Evolutionary conservation across 2,329 filamentous ascomycete species (phyloP).

Genomic region (Sporothrix euskadiensis): DNA sequence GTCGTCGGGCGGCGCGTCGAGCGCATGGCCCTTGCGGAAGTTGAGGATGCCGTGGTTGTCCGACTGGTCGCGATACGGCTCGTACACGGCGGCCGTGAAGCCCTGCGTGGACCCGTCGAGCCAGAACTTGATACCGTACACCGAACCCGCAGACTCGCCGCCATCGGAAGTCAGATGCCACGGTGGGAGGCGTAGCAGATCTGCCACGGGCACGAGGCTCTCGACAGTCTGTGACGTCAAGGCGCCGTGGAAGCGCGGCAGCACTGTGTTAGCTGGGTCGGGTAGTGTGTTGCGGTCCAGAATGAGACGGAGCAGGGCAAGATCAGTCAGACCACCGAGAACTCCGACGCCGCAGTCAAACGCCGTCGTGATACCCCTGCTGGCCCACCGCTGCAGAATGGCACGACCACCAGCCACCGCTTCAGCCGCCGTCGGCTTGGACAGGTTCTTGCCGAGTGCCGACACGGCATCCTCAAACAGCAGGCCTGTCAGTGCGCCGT

Average conservation of each 20-base stretch:
- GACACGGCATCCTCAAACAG: slow-evolving; percentile 25
- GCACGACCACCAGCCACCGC: slow-evolving; percentile 9
- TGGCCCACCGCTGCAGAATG: slow-evolving; percentile 26
- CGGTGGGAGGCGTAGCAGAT: slow-evolving; percentile 25
- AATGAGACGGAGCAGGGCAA: slow-evolving; percentile 20
- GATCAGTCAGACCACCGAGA: slow-evolving; percentile 24
- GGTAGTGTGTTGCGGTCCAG: slow-evolving; percentile 6
- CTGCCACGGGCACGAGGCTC: slow-evolving; percentile 16
- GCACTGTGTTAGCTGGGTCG: not conserved
- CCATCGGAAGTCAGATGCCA: slow-evolving; percentile 16
- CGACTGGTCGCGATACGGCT: slow-evolving; percentile 28
- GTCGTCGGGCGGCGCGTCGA: slow-evolving; percentile 26
- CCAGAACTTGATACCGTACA: slow-evolving; percentile 31
- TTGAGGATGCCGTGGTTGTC: slow-evolving; percentile 37
- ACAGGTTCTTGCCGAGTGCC: slow-evolving; percentile 3
- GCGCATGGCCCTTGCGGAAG: slow-evolving; percentile 27
- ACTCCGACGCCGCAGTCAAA: slow-evolving; percentile 30
- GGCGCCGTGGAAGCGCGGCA: slow-evolving; percentile 27
- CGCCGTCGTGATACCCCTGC: slow-evolving; percentile 29
- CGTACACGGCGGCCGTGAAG: slow-evolving; percentile 28
- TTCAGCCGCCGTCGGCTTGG: slow-evolving; percentile 17
- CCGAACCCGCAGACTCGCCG: not conserved
- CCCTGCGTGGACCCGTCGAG: slow-evolving; percentile 30
- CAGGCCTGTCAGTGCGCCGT: slow-evolving; percentile 24
- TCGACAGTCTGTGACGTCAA: slow-evolving; percentile 22